A percentile compares a stretch with the other conserved stretches of the same genome.
Conservation (phyloP, 495 filamentous ascomycete genomes). For the Aspergillus steynii region DNA sequence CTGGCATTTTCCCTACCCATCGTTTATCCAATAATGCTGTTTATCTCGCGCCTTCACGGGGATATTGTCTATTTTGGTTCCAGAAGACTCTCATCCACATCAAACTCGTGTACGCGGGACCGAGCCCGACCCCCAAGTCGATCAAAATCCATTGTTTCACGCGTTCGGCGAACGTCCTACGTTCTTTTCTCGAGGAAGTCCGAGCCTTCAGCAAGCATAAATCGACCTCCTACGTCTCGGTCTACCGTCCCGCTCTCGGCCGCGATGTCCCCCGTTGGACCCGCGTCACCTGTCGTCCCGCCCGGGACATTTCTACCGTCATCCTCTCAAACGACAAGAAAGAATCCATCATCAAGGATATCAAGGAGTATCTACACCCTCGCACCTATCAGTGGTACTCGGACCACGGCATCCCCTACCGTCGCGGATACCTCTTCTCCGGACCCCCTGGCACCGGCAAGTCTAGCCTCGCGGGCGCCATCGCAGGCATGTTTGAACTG, state of each 20-base stretch:
- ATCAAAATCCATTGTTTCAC: neutral
- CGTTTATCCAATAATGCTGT: neutral
- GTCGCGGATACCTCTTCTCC: constrained; percentile 63
- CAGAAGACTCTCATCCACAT: neutral
- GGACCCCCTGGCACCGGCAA: constrained; percentile 68
- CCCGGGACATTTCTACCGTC: constrained; percentile 73
- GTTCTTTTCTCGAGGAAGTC: neutral
- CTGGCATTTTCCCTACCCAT: neutral
- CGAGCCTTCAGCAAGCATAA: neutral
- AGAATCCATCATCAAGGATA: constrained; percentile 54
- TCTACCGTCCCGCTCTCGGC: neutral
- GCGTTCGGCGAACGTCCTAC: neutral
- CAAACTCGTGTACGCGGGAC: neutral
- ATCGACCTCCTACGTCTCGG: neutral
- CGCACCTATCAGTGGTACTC: constrained; percentile 37
- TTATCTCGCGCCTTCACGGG: neutral
- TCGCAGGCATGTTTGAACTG: constrained; percentile 64
- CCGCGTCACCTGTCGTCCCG: constrained; percentile 45
- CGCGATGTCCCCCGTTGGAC: constrained; percentile 16
- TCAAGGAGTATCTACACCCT: constrained; percentile 30
- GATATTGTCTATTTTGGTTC: neutral
- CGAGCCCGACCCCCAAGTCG: neutral
- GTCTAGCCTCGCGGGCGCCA: constrained; percentile 55
- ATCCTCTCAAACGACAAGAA: constrained; percentile 71
- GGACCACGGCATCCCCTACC: constrained; percentile 67